These are phyloP conservation scores for Silene conica DNA, from an alignment of 148 eudicot genomes.

Conservation along the genomic window DNA sequence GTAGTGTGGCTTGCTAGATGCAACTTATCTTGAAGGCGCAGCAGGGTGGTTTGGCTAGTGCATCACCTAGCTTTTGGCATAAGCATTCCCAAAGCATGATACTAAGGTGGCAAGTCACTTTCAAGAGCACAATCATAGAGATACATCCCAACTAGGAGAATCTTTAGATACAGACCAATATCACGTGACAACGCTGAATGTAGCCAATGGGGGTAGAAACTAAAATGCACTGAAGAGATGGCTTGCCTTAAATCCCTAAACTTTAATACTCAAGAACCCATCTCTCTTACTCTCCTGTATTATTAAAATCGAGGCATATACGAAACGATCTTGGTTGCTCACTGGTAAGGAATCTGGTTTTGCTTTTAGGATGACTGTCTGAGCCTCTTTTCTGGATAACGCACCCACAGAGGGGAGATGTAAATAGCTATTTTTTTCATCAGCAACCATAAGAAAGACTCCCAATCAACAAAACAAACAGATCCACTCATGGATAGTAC, in stretches of 20 bases:
- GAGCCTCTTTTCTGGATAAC: not conserved
- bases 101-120: not conserved
- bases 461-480: not conserved
- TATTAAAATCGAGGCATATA: not conserved
- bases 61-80: no score
- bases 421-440: not conserved
- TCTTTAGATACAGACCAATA: not conserved
- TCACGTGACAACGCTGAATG: not conserved
- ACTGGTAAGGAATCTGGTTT: not conserved
- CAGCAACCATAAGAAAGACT: not conserved
- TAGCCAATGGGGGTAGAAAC: not conserved
- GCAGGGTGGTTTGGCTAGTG: not conserved
- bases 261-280: not conserved
- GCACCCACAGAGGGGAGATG: not conserved
- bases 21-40: not conserved
- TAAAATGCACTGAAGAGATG: not conserved
- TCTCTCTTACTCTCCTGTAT: not conserved
- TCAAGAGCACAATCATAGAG: not conserved
- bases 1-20: not conserved
- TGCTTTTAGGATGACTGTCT: not conserved
- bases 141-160: not conserved
- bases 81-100: no score
- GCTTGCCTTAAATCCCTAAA: not conserved
- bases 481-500: slow-evolving; percentile 20
- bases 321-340: not conserved